A percentile compares a stretch with the other conserved stretches of the same genome.
Conservation (phyloP, 2,329 filamentous ascomycete species). For the Parafenestella ontariensis region DNA sequence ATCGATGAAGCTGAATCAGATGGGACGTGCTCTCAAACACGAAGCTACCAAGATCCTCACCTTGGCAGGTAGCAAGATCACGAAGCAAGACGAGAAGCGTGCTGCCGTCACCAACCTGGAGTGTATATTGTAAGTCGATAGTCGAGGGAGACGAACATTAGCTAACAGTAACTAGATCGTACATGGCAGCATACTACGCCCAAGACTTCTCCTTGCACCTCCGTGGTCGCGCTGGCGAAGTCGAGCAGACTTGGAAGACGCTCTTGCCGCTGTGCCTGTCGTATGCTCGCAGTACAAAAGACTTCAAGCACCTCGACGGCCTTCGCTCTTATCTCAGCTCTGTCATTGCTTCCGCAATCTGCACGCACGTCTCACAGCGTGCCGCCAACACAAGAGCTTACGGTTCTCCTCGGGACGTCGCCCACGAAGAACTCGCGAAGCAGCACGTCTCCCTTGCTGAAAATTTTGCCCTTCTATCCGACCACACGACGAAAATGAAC, state of each 20-base stretch:
- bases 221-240: slow-evolving; percentile 40
- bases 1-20: slow-evolving; percentile 50
- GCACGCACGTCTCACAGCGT: slow-evolving; percentile 41
- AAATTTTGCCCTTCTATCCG: slow-evolving; percentile 37
- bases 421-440: slow-evolving; percentile 31
- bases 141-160: not conserved
- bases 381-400: slow-evolving; percentile 24
- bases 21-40: slow-evolving; percentile 57
- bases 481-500: slow-evolving; percentile 35
- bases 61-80: slow-evolving; percentile 30
- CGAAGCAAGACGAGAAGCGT: slow-evolving; percentile 44
- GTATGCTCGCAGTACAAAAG: slow-evolving; percentile 40
- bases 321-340: slow-evolving; percentile 51
- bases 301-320: slow-evolving; percentile 49
- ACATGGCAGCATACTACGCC: slow-evolving; percentile 48
- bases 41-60: slow-evolving; percentile 48
- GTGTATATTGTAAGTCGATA: slow-evolving; percentile 50
- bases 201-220: slow-evolving; percentile 40
- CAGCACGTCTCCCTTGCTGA: slow-evolving; percentile 28
- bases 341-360: slow-evolving; percentile 50
- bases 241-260: slow-evolving; percentile 48
- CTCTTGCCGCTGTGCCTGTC: slow-evolving; percentile 46
- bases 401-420: slow-evolving; percentile 38
- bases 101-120: slow-evolving; percentile 54
- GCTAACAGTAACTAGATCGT: slow-evolving; percentile 40